Percentiles rank a stretch among this genome's conserved stretches.
phyloP scores from a whole-genome alignment of 352 stramenopile species.

The Pythium apleroticum region DNA sequence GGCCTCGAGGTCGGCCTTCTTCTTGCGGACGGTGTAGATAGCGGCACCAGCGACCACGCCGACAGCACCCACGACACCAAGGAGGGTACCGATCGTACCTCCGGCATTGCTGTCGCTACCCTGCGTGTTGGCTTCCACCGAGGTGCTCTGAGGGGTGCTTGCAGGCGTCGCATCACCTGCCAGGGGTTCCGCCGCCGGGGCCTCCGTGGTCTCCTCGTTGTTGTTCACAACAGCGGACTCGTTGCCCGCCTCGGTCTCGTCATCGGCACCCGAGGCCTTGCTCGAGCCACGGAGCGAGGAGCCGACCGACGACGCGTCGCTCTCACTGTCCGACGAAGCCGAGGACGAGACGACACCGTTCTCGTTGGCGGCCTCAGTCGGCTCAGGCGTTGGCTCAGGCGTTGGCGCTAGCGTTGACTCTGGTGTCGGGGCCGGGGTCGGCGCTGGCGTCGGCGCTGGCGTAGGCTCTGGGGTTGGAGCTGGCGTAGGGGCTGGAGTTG shows the following conservation, averaged over 20 bases:
- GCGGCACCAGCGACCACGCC: slow-evolving; percentile 28
- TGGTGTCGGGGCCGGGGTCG: neutral
- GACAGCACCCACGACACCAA: neutral
- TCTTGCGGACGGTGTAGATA: slow-evolving; percentile 48
- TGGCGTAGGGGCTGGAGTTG: slow-evolving; percentile 5
- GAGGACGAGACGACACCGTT: neutral
- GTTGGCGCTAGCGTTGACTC: neutral
- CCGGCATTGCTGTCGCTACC: neutral
- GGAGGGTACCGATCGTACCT: neutral
- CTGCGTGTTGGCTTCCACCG: neutral
- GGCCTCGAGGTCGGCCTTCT: slow-evolving; percentile 53
- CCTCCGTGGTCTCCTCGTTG: neutral
- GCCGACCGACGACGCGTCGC: neutral
- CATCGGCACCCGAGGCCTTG: neutral
- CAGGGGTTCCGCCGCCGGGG: neutral
- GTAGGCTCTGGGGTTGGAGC: neutral
- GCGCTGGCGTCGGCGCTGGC: neutral
- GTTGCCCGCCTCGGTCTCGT: neutral
- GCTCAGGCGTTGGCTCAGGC: neutral
- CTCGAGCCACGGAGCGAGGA: neutral
- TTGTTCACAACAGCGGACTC: neutral
- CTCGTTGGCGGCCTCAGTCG: neutral
- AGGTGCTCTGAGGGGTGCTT: neutral
- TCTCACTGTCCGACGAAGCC: neutral
- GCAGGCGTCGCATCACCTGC: neutral